Conservation (phyloP, 345 rosid species). For the Eucalyptus caleyi region DNA sequence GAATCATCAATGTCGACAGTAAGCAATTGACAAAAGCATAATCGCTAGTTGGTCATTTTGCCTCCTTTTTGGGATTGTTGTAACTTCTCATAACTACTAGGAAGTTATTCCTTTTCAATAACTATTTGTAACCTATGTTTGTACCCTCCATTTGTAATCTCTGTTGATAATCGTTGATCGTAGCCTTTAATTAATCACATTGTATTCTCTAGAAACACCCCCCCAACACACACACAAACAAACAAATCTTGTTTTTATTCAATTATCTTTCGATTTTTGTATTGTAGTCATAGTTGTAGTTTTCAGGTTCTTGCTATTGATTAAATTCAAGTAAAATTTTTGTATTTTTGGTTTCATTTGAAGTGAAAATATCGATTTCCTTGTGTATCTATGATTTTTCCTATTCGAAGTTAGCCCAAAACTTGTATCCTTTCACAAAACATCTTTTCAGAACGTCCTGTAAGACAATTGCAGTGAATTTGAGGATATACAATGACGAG, state of each 20-base stretch:
- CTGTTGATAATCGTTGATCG: not conserved
- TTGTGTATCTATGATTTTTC: not conserved
- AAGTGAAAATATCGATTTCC: not conserved
- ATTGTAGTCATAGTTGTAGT: not conserved
- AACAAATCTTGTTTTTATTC: not conserved
- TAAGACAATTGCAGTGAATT: not conserved
- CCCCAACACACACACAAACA: not conserved
- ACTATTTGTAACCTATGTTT: not conserved
- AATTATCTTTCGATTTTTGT: not conserved
- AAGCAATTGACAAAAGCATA: not conserved
- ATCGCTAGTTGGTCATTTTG: not conserved
- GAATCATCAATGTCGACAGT: rapidly evolving
- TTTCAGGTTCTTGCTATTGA: rapidly evolving
- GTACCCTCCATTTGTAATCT: not conserved
- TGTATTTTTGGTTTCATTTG: not conserved
- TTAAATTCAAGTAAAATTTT: not conserved
- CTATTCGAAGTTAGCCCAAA: not conserved
- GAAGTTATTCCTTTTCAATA: not conserved
- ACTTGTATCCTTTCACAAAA: not conserved
- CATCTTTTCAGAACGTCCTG: rapidly evolving
- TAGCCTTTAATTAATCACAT: not conserved
- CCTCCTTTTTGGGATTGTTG: not conserved
- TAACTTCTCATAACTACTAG: not conserved
- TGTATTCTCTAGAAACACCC: rapidly evolving
- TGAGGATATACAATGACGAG: not conserved